Conservation (phyloP, 2,329 filamentous ascomycete species). For the Aspergillus calidoustus region DNA sequence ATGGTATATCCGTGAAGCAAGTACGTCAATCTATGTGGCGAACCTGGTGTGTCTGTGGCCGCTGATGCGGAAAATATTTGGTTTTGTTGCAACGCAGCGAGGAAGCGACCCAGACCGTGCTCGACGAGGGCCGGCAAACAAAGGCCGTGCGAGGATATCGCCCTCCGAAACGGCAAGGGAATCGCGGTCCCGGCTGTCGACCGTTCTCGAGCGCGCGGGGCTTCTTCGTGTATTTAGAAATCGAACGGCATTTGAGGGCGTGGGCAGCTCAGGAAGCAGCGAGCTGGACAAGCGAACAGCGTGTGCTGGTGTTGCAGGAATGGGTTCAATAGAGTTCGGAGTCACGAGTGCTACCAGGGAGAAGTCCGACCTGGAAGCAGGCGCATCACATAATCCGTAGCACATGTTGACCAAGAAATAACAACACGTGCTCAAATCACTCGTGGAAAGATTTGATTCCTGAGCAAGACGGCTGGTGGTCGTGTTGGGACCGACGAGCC, state of each 20-base stretch:
- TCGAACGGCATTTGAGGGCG: constrained; percentile 12
- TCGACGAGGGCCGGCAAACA: constrained; percentile 19
- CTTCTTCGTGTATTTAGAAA: constrained; percentile 16
- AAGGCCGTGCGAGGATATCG: constrained; percentile 21
- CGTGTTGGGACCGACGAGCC: background rate
- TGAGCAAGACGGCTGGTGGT: constrained; percentile 10
- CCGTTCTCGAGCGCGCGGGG: constrained; percentile 22
- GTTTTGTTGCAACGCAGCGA: constrained; percentile 33
- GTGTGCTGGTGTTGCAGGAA: background rate
- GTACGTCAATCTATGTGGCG: constrained; percentile 50
- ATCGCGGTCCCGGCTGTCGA: constrained; percentile 28
- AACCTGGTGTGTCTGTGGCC: constrained; percentile 47
- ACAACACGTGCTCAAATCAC: constrained; percentile 1
- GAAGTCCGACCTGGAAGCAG: constrained; percentile 7
- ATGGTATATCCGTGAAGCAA: constrained; percentile 51
- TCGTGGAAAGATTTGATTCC: constrained; percentile 16
- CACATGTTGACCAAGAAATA: background rate
- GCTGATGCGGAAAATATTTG: constrained; percentile 35
- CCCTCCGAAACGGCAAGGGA: constrained; percentile 1
- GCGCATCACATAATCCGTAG: background rate
- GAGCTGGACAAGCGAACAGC: constrained; percentile 1
- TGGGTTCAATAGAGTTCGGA: background rate
- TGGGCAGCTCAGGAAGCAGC: background rate
- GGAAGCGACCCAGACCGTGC: constrained; percentile 31
- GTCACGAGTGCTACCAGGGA: background rate